Evolutionary conservation across 768 basidiomycete genomes (phyloP).

Genomic region (Epithele typhae): DNA sequence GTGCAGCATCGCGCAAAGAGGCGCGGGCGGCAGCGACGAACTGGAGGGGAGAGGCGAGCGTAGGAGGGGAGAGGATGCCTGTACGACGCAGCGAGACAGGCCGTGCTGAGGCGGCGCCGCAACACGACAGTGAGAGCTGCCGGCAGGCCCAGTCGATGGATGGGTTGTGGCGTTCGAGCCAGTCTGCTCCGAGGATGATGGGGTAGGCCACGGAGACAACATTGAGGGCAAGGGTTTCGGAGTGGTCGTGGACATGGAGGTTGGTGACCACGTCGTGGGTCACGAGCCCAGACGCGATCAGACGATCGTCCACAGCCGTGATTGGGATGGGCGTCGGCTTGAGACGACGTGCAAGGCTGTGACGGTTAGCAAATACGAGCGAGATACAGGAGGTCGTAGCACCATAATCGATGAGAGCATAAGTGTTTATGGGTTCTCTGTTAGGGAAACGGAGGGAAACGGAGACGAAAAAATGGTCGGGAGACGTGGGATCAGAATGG

Average conservation of each 20-base stretch:
- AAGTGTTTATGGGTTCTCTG: constrained; percentile 28
- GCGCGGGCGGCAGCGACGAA: constrained; percentile 11
- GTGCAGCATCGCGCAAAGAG: constrained; percentile 19
- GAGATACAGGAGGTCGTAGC: constrained; percentile 35
- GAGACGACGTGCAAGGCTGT: constrained; percentile 27
- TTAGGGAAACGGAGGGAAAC: constrained; percentile 27
- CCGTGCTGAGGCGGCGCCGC: too few relatives aligned
- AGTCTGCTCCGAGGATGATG: constrained; percentile 9
- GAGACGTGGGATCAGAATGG: constrained; percentile 2
- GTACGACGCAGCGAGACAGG: too few relatives aligned
- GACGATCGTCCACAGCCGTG: constrained; percentile 33
- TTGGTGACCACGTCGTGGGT: constrained; percentile 33
- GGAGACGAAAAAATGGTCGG: constrained; percentile 23
- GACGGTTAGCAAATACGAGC: constrained; percentile 26
- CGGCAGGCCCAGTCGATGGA: constrained; percentile 26
- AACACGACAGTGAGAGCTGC: constrained; percentile 23
- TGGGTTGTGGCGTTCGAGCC: constrained; percentile 12
- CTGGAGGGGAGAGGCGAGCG: too few relatives aligned
- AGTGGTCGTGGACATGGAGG: constrained; percentile 24
- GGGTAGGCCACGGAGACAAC: constrained; percentile 25
- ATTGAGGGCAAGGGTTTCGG: constrained; percentile 26
- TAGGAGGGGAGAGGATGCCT: too few relatives aligned
- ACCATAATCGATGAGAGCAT: constrained; percentile 35
- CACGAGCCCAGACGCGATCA: constrained; percentile 36
- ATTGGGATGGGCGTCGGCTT: constrained; percentile 32